These are phyloP conservation scores for Symbiodinium natans DNA, from an alignment of 73 alveolate species.

Conservation along the genomic window DNA sequence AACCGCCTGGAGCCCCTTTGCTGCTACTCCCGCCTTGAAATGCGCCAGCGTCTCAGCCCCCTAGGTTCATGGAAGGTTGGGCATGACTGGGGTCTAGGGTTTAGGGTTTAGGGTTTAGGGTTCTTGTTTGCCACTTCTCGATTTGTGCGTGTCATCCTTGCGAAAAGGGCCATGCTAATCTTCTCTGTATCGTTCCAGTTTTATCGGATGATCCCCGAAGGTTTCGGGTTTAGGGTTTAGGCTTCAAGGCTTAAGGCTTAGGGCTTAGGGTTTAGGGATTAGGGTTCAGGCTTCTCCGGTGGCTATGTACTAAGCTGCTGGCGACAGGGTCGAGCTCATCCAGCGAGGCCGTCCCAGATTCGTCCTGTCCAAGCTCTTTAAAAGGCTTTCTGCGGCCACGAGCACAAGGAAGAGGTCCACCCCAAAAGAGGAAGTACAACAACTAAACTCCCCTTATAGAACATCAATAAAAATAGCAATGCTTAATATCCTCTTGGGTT, in stretches of 20 bases:
- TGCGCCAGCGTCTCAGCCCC: slow-evolving; percentile 65
- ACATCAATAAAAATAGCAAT: neutral
- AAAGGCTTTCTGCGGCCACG: neutral
- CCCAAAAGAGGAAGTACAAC: neutral
- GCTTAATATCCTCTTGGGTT: neutral
- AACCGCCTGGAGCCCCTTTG: neutral
- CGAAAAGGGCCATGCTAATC: no score
- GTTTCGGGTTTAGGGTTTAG: neutral
- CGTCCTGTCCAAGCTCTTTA: neutral
- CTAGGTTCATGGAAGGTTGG: neutral
- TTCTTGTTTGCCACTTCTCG: no score
- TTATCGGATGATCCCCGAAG: neutral
- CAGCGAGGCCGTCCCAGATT: slow-evolving; percentile 41
- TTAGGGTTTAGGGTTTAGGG: no score
- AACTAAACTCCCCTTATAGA: neutral
- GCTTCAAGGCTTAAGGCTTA: no score
- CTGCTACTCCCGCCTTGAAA: slow-evolving; percentile 27
- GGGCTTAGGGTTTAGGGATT: no score
- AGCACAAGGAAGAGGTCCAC: neutral
- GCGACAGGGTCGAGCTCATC: slow-evolving; percentile 81
- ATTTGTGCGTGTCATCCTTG: no score
- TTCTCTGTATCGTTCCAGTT: no score
- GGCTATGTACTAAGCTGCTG: neutral
- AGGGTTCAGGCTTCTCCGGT: no score
- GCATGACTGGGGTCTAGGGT: neutral